A percentile compares a stretch with the other conserved stretches of the same genome.
These are phyloP conservation scores for Obelidium mucronatum DNA, from an alignment of 192 early-diverging fungal genomes.

Conservation along the genomic window DNA sequence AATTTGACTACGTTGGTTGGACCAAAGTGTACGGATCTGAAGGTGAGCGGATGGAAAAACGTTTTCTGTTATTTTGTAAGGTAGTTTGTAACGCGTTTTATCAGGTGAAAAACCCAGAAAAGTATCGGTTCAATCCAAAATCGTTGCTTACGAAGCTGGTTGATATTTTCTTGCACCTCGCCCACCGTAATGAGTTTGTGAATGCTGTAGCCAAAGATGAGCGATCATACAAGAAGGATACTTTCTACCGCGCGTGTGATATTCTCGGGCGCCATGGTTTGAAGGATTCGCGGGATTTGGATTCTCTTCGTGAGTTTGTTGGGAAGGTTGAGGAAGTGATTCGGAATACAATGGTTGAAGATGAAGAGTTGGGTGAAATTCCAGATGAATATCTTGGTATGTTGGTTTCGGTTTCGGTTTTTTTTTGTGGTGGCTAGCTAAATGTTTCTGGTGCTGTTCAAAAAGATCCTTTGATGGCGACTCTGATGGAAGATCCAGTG, in stretches of 20 bases:
- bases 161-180: slow-evolving; percentile 83
- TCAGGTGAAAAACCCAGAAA: slow-evolving; percentile 80
- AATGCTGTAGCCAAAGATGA: slow-evolving; percentile 83
- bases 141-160: slow-evolving; percentile 82
- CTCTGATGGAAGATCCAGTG: slow-evolving; percentile 94
- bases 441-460: background rate
- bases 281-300: slow-evolving; percentile 70
- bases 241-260: slow-evolving; percentile 76
- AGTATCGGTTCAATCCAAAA: slow-evolving; percentile 91
- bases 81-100: slow-evolving; percentile 28
- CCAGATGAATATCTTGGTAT: slow-evolving; percentile 91
- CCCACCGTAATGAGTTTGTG: slow-evolving; percentile 73
- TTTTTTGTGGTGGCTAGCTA: background rate
- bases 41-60: slow-evolving; percentile 60
- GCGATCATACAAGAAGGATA: slow-evolving; percentile 79
- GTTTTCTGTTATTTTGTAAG: slow-evolving; percentile 6
- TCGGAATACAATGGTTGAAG: slow-evolving; percentile 66
- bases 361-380: slow-evolving; percentile 80
- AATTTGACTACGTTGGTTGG: slow-evolving; percentile 91
- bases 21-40: slow-evolving; percentile 87
- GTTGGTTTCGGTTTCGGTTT: background rate
- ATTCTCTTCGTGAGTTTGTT: slow-evolving; percentile 71
- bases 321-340: slow-evolving; percentile 75
- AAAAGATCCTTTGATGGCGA: slow-evolving; percentile 81
- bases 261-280: slow-evolving; percentile 72